Percentiles rank a stretch among this genome's conserved stretches.
phyloP scores from a whole-genome alignment of 441 rosid species.

The Eutrema salsugineum region DNA sequence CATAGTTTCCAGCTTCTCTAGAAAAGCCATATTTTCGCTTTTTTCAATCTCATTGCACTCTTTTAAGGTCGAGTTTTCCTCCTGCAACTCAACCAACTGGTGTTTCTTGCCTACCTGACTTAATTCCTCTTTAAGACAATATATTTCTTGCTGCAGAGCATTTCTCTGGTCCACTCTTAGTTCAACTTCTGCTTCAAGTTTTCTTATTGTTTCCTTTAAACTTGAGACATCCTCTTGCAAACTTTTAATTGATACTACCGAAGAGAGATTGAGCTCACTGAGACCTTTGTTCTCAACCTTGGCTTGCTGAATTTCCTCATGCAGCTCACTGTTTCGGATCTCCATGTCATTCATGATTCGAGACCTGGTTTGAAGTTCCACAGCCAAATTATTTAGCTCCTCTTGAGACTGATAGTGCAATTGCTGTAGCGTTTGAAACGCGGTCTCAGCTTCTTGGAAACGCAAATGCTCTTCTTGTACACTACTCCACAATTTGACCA shows the following conservation, averaged over 20 bases:
- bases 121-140: slow-evolving; percentile 76
- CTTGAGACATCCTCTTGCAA: slow-evolving; percentile 65
- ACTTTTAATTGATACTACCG: slow-evolving; percentile 52
- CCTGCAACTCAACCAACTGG: slow-evolving; percentile 53
- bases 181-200: slow-evolving; percentile 78
- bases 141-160: slow-evolving; percentile 83
- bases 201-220: slow-evolving; percentile 54
- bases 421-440: slow-evolving; percentile 86
- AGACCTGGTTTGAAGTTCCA: slow-evolving; percentile 56
- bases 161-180: slow-evolving; percentile 70
- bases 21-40: slow-evolving; percentile 47
- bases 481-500: slow-evolving; percentile 73
- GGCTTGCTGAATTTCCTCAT: slow-evolving; percentile 50
- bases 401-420: slow-evolving; percentile 89
- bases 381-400: slow-evolving; percentile 65
- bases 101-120: slow-evolving; percentile 52
- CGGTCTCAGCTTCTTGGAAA: slow-evolving; percentile 85
- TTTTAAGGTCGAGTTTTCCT: slow-evolving; percentile 51
- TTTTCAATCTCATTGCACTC: slow-evolving; percentile 43
- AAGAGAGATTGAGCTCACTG: slow-evolving; percentile 60
- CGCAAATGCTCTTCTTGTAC: slow-evolving; percentile 79
- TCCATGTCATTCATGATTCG: slow-evolving; percentile 62
- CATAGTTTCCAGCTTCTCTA: slow-evolving; percentile 54
- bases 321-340: slow-evolving; percentile 49
- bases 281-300: slow-evolving; percentile 59